phyloP scores from a whole-genome alignment of 345 rosid species.

The Salix koriyanagi region DNA sequence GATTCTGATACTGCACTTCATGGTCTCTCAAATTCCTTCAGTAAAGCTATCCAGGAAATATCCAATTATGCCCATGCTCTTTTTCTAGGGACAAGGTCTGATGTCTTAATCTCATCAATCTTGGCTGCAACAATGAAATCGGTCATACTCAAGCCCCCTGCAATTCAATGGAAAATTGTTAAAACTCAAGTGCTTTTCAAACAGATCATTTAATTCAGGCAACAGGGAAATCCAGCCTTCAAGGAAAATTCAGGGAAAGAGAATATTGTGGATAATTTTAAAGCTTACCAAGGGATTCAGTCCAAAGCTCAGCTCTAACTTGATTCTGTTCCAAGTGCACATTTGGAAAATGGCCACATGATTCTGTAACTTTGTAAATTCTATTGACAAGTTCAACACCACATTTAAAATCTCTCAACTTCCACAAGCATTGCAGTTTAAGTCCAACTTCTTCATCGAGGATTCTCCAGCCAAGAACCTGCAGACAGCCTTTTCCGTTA shows the following conservation, averaged over 20 bases:
- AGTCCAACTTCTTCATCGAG: constrained; percentile 64
- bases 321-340: constrained; percentile 68
- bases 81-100: constrained; percentile 78
- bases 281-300: constrained; percentile 59
- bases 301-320: constrained; percentile 86
- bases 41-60: background rate
- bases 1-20: background rate
- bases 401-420: constrained; percentile 62
- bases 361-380: constrained; percentile 54
- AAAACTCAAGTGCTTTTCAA: background rate
- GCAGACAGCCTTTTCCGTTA: background rate
- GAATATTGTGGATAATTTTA: no score
- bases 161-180: background rate
- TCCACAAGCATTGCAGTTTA: constrained; percentile 86
- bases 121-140: constrained; percentile 91
- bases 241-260: background rate
- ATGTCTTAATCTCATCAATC: constrained; percentile 72
- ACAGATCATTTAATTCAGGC: background rate
- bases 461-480: constrained; percentile 93
- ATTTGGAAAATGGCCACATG: constrained; percentile 71
- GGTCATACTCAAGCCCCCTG: constrained; percentile 88
- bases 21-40: background rate
- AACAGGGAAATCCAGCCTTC: background rate
- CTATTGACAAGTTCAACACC: constrained; percentile 85
- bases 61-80: constrained; percentile 67